phyloP scores from a whole-genome alignment of 192 early-diverging fungal genomes.

The Physocladia obscura region DNA sequence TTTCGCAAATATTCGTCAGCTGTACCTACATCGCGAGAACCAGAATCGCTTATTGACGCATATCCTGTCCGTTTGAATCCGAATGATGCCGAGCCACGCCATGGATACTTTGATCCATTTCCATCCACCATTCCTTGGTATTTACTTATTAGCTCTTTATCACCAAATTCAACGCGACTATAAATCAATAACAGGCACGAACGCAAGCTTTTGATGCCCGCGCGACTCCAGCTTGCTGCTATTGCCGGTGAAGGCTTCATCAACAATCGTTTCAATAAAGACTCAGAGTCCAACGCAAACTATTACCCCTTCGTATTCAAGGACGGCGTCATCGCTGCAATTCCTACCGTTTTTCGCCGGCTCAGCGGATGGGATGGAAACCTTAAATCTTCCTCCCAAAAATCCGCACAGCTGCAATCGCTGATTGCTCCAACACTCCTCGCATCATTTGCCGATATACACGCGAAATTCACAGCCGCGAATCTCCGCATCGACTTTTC shows the following conservation, averaged over 20 bases:
- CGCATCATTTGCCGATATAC: not conserved
- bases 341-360: not conserved
- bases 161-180: no score
- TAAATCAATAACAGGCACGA: conserved; percentile 14
- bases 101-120: no score
- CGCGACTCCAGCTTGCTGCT: conserved; percentile 1
- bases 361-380: conserved; percentile 21
- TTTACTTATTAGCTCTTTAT: no score
- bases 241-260: conserved; percentile 12
- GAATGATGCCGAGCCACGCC: no score
- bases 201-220: conserved; percentile 16
- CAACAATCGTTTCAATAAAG: conserved; percentile 13
- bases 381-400: not conserved
- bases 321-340: not conserved
- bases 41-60: no score
- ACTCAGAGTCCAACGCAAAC: no score
- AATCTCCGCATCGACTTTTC: not conserved
- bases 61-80: no score
- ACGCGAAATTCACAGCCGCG: not conserved
- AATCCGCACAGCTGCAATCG: not conserved
- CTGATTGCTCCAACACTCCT: not conserved
- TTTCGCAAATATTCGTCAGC: no score
- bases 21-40: no score
- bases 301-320: not conserved
- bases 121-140: no score